Percentiles rank a stretch among this genome's conserved stretches.
phyloP scores from a whole-genome alignment of 1,284 basidiomycete genomes.

The Cutaneotrichosporon dermatis region DNA sequence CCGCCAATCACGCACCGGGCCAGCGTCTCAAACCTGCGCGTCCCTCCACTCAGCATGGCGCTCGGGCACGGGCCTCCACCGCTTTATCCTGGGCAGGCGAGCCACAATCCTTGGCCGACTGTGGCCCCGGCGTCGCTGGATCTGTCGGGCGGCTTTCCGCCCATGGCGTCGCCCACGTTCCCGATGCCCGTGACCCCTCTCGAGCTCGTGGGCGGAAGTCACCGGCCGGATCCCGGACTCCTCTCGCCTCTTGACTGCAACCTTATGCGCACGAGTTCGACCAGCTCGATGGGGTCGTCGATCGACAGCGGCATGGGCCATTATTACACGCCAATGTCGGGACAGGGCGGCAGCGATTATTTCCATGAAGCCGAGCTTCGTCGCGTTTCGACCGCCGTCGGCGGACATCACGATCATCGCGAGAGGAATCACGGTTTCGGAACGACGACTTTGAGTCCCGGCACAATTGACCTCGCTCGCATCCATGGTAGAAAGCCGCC shows the following conservation, averaged over 20 bases:
- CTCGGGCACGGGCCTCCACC: background rate
- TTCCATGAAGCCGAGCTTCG: background rate
- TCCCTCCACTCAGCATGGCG: background rate
- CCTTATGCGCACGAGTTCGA: background rate
- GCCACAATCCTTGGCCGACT: background rate
- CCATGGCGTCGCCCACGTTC: too few relatives aligned
- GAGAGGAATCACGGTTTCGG: background rate
- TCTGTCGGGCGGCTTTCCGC: too few relatives aligned
- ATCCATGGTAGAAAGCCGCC: background rate
- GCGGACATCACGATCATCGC: background rate
- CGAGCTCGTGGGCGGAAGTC: too few relatives aligned
- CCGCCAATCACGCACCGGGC: background rate
- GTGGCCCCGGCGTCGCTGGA: background rate
- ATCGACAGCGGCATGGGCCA: background rate
- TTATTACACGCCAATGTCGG: background rate
- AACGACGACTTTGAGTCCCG: too few relatives aligned
- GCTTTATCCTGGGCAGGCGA: background rate
- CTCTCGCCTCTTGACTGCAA: background rate
- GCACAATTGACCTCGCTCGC: background rate
- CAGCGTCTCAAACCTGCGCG: background rate
- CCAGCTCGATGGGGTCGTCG: background rate
- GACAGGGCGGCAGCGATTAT: background rate
- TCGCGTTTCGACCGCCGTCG: background rate
- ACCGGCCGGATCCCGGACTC: background rate
- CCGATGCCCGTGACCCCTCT: too few relatives aligned